Percentiles rank a stretch among this genome's conserved stretches.
phyloP scores from a whole-genome alignment of 352 stramenopile species.

The Phytophthora aleatoria region DNA sequence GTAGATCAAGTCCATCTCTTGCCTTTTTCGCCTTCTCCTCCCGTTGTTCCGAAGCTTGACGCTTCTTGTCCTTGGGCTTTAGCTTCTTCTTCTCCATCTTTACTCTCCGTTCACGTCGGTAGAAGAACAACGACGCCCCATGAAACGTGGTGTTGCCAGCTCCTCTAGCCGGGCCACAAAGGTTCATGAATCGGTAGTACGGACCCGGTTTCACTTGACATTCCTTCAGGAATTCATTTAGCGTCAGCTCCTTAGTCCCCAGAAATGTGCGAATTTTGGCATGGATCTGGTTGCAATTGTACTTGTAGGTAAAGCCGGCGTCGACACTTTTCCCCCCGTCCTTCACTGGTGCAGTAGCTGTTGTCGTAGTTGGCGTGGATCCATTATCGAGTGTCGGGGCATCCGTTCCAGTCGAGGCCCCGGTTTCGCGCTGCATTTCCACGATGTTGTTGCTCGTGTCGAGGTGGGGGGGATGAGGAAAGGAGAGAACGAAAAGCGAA shows the following conservation, averaged over 20 bases:
- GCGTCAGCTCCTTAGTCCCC: slow-evolving; percentile 45
- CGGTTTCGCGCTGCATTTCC: too few species aligned
- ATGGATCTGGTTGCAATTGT: slow-evolving; percentile 46
- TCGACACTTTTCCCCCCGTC: too few species aligned
- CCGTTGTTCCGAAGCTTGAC: slow-evolving; percentile 19
- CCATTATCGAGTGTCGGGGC: too few species aligned
- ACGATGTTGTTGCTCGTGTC: too few species aligned
- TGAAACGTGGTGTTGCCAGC: slow-evolving; percentile 39
- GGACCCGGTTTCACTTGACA: slow-evolving; percentile 46
- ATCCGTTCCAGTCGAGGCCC: too few species aligned
- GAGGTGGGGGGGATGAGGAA: too few species aligned
- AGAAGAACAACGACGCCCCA: slow-evolving; percentile 39
- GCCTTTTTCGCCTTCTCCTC: slow-evolving; percentile 24
- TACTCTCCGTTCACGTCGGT: slow-evolving; percentile 24
- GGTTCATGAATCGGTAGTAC: slow-evolving; percentile 50
- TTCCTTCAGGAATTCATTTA: slow-evolving; percentile 41
- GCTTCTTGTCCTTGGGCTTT: slow-evolving; percentile 21
- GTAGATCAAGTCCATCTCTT: slow-evolving; percentile 30
- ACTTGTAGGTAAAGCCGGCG: neutral
- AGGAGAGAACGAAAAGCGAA: too few species aligned
- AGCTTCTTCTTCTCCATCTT: slow-evolving; percentile 23
- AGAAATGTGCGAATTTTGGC: slow-evolving; percentile 47
- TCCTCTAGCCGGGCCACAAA: slow-evolving; percentile 38
- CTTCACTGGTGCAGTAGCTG: too few species aligned
- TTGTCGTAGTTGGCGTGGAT: too few species aligned